Conservation (phyloP, 2,329 filamentous ascomycete genomes). For the Cercospora sp. region DNA sequence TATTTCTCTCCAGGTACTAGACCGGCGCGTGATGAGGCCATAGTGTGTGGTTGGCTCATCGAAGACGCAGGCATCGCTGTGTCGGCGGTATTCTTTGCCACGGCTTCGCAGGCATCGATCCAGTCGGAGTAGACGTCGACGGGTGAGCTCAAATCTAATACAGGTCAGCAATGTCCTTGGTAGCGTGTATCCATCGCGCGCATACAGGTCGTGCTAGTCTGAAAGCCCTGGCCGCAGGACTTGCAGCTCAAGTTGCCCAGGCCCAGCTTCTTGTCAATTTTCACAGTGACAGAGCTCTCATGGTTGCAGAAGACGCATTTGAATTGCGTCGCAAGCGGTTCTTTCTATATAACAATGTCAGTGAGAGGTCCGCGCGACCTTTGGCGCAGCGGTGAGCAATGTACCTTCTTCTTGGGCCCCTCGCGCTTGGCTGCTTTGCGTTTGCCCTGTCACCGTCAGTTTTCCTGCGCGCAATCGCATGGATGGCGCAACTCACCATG, state of each 20-base stretch:
- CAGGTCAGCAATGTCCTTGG: conserved; percentile 12
- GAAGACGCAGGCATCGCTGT: conserved; percentile 15
- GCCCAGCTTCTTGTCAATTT: conserved; percentile 89
- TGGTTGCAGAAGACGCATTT: conserved; percentile 98
- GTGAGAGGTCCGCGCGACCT: background rate
- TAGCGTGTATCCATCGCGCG: conserved; percentile 15
- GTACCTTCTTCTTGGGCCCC: conserved; percentile 66
- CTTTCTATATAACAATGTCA: conserved; percentile 34
- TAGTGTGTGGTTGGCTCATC: conserved; percentile 10
- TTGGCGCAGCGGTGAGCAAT: background rate
- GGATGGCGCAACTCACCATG: background rate
- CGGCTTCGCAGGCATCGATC: conserved; percentile 87
- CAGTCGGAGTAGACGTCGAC: conserved; percentile 98
- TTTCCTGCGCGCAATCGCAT: background rate
- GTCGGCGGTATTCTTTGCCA: conserved; percentile 59
- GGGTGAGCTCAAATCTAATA: conserved; percentile 78
- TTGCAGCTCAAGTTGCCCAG: conserved; percentile 86
- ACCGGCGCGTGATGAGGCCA: conserved; percentile 23
- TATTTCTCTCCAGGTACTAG: conserved; percentile 35
- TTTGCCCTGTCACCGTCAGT: conserved; percentile 63
- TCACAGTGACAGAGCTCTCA: conserved; percentile 86
- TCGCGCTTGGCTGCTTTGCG: conserved; percentile 83
- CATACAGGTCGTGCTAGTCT: conserved; percentile 89
- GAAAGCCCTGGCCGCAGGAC: conserved; percentile 89
- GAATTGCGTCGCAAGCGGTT: conserved; percentile 75